These are phyloP conservation scores for Globisporangium heterothallicum DNA, from an alignment of 352 stramenopile genomes.

Conservation along the genomic window DNA sequence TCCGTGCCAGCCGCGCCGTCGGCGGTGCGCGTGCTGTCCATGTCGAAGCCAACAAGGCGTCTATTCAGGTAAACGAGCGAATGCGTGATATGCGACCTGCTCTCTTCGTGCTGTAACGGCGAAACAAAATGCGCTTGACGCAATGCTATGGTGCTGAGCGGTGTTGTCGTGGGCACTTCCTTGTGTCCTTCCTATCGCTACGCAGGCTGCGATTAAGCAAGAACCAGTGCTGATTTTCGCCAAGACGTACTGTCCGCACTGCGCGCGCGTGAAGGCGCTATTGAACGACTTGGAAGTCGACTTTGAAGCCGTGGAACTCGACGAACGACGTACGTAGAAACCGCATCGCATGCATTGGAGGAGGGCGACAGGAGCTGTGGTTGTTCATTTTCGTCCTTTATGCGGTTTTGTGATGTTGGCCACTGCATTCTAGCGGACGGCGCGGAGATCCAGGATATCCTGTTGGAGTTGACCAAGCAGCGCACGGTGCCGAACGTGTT, in stretches of 20 bases:
- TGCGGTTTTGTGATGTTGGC: too few relatives aligned
- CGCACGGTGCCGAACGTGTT: constrained; percentile 98
- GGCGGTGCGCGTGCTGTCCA: constrained; percentile 35
- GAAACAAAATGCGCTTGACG: too few relatives aligned
- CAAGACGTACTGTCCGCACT: constrained; percentile 95
- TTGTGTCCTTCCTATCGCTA: background rate
- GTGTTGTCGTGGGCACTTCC: background rate
- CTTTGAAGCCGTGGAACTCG: constrained; percentile 67
- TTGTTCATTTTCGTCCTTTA: background rate
- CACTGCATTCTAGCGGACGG: too few relatives aligned
- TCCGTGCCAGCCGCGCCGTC: constrained; percentile 11
- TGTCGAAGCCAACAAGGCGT: constrained; percentile 54
- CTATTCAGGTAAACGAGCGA: constrained; percentile 65
- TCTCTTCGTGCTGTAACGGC: background rate
- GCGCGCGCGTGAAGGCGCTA: constrained; percentile 84
- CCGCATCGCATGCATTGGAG: too few relatives aligned
- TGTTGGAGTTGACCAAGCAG: constrained; percentile 92
- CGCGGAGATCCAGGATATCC: constrained; percentile 84
- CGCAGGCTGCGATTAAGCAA: constrained; percentile 52
- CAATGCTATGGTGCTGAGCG: too few relatives aligned
- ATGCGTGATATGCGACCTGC: background rate
- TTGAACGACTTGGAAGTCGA: constrained; percentile 69
- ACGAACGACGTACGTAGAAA: constrained; percentile 37
- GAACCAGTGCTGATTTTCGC: constrained; percentile 90
- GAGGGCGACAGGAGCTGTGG: background rate